Evolutionary conservation across 78 protist genomes (phyloP).

Genomic region (Blattamonas nauphoetae): DNA sequence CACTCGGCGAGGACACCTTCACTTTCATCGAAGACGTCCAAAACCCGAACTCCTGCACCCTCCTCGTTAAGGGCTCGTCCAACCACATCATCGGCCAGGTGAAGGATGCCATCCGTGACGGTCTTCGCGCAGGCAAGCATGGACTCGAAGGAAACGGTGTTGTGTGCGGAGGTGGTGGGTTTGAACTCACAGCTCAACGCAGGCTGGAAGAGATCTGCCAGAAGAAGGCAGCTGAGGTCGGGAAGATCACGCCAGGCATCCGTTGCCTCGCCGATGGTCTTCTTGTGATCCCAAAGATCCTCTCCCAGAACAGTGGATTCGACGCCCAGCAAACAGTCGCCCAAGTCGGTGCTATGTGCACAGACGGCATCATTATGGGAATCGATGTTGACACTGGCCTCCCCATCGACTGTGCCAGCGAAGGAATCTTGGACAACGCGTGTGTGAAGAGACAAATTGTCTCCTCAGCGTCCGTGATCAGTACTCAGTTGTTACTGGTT

Average conservation of each 20-base stretch:
- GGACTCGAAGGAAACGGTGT: slow-evolving; percentile 76
- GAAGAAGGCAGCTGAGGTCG: not conserved
- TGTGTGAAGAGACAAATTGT: slow-evolving; percentile 84
- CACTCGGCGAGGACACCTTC: slow-evolving; percentile 92
- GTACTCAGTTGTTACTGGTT: slow-evolving; percentile 84
- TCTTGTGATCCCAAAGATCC: slow-evolving; percentile 77
- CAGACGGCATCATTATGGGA: slow-evolving; percentile 65
- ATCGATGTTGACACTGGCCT: slow-evolving; percentile 85
- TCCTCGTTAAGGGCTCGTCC: slow-evolving; percentile 92
- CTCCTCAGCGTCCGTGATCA: slow-evolving; percentile 56
- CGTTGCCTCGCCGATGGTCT: slow-evolving; percentile 93
- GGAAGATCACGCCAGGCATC: not conserved
- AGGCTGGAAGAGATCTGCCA: not conserved
- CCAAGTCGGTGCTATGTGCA: slow-evolving; percentile 37
- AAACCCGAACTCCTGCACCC: slow-evolving; percentile 88
- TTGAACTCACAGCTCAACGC: slow-evolving; percentile 65
- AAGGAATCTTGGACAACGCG: slow-evolving; percentile 91
- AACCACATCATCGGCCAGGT: slow-evolving; percentile 88
- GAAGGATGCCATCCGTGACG: slow-evolving; percentile 97
- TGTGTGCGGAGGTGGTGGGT: slow-evolving; percentile 93
- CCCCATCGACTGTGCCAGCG: slow-evolving; percentile 65
- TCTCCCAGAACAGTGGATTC: slow-evolving; percentile 87
- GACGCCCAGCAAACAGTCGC: slow-evolving; percentile 79
- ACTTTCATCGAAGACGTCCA: slow-evolving; percentile 92
- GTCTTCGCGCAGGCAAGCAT: slow-evolving; percentile 94